phyloP scores from a whole-genome alignment of 371 early-diverging fungal genomes.

The Mucor lusitanicus region DNA sequence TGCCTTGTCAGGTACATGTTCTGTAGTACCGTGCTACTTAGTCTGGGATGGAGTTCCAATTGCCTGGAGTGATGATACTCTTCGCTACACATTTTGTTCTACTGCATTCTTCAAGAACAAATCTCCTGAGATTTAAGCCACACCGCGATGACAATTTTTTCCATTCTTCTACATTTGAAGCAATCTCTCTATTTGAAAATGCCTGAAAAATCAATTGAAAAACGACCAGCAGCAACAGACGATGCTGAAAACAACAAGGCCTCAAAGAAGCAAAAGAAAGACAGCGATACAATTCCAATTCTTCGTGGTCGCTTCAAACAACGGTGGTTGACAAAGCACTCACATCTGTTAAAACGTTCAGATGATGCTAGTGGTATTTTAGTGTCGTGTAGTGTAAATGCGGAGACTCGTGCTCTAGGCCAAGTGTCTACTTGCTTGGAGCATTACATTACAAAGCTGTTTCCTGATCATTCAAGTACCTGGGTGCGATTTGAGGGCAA shows the following conservation, averaged over 20 bases:
- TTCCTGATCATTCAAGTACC: constrained; percentile 42
- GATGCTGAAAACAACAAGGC: not conserved
- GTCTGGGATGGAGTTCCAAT: no score
- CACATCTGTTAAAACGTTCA: constrained; percentile 45
- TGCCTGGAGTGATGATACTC: no score
- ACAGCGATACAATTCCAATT: constrained; percentile 51
- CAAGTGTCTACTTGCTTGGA: constrained; percentile 52
- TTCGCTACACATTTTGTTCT: no score
- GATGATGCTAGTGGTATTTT: constrained; percentile 43
- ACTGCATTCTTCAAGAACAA: no score
- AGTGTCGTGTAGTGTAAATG: constrained; percentile 47
- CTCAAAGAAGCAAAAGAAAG: constrained; percentile 21
- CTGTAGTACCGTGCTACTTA: no score
- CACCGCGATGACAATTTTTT: not conserved
- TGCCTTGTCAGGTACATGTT: no score
- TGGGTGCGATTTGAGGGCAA: constrained; percentile 49
- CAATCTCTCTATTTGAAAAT: not conserved
- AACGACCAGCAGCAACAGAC: not conserved
- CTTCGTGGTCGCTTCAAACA: constrained; percentile 54
- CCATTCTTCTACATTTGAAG: not conserved
- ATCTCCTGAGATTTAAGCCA: not conserved
- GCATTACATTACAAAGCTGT: constrained; percentile 35
- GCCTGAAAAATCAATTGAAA: not conserved
- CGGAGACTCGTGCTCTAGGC: constrained; percentile 59
- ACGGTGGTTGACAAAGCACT: constrained; percentile 56